Evolutionary conservation across 768 basidiomycete genomes (phyloP), one percentile per base, ranked within the genome.

Genomic region (Boletus fagicola): DNA sequence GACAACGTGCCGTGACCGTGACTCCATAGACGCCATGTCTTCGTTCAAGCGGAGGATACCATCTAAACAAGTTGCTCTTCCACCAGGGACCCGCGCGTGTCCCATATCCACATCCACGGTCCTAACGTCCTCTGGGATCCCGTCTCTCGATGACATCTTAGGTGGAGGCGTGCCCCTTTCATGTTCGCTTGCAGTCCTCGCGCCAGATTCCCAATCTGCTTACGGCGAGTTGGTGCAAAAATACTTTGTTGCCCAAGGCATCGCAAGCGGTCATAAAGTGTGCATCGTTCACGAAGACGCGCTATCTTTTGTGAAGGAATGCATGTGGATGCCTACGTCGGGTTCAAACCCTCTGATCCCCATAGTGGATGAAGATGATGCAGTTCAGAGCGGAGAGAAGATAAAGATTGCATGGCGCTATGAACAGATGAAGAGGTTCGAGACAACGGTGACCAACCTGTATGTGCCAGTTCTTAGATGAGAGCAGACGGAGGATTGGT

Each of bases 331-430:
- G 49, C 80, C 87, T 18, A 55, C 45, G 11, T 62, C 59, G 26
- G 55, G 53, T 20, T 42, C 64, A 35, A 49, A 30, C 33, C 54
- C 58, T 22, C 49, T 56, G 24, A 52, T 58, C n/a, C 58, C 65
- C 15, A 24, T 56, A 11, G 50, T 50, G 30, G 78, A 80, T 42
- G 75, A 77, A 36, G 65, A 57, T 31, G 65, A 62, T 35, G 62
- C 61, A n/a, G 67, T 68, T 13, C 78, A 78, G 62, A 68, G 65
- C 36, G 80, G 75, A 42, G 78, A 83, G 28, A 86, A 85, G 64
- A 89, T 95, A 62, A 96, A 90, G 76, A 98, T 99, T 65, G 97
- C 97, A 31, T 99, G 97, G 92, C 82, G 97, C 68, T 99, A 99
- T 72, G 92, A 93, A 66, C 81, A 86, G 56, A 90, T 98, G 90